A percentile compares a stretch with the other conserved stretches of the same genome.
phyloP scores from a whole-genome alignment of 2,329 filamentous ascomycete species.

The Hypoxylon sp. region DNA sequence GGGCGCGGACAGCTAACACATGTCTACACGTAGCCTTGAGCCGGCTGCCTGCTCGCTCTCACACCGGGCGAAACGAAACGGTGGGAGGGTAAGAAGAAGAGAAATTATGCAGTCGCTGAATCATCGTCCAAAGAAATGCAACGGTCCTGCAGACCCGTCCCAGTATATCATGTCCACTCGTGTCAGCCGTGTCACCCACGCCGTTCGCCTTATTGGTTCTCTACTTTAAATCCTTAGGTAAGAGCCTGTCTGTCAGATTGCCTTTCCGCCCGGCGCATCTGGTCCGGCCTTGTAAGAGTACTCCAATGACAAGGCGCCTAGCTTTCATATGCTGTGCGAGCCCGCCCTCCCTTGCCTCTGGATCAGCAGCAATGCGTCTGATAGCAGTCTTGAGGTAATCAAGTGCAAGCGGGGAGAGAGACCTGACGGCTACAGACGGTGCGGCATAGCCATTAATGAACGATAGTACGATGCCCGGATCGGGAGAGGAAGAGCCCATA shows the following conservation, averaged over 20 bases:
- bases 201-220: conserved; percentile 17
- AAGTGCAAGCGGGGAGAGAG: neutral
- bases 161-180: conserved; percentile 24
- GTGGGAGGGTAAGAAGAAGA: neutral
- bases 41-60: conserved; percentile 12
- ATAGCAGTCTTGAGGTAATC: neutral
- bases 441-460: neutral
- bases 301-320: neutral
- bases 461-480: neutral
- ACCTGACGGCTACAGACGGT: neutral
- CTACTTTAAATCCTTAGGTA: conserved; percentile 7
- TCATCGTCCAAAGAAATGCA: conserved; percentile 14
- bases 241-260: conserved; percentile 1
- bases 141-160: neutral
- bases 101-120: conserved; percentile 7
- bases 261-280: conserved; percentile 19
- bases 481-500: neutral
- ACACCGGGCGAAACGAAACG: neutral
- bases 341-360: neutral
- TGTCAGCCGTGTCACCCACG: conserved; percentile 20
- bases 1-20: neutral
- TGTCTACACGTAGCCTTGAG: conserved; percentile 19
- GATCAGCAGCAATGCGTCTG: conserved; percentile 11
- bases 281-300: conserved; percentile 2
- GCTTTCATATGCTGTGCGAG: conserved; percentile 3